phyloP scores from a whole-genome alignment of 257 asterid species.

The Gynochthodes officinalis region DNA sequence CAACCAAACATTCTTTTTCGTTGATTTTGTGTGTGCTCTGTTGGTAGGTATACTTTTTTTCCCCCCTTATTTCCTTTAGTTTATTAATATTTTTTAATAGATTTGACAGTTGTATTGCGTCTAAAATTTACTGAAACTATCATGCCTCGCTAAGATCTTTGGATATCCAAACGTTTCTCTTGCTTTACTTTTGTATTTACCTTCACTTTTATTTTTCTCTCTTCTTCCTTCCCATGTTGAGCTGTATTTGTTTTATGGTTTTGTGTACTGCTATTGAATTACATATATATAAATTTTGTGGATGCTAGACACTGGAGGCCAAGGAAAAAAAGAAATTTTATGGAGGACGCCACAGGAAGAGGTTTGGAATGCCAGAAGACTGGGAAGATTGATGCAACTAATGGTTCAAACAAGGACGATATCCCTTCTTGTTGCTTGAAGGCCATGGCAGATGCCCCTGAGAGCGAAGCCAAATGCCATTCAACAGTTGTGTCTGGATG shows the following conservation, averaged over 20 bases:
- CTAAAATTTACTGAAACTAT: not conserved
- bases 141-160: not conserved
- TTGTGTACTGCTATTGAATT: constrained; percentile 13
- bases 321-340: constrained; percentile 63
- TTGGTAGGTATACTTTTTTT: not conserved
- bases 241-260: not conserved
- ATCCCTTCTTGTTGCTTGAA: constrained; percentile 93
- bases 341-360: constrained; percentile 75
- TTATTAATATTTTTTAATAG: not conserved
- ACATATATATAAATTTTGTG: constrained; percentile 9
- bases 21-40: not conserved
- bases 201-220: not conserved
- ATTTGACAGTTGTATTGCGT: not conserved
- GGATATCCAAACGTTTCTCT: not conserved
- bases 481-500: constrained; percentile 95
- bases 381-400: constrained; percentile 75
- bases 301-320: constrained; percentile 82
- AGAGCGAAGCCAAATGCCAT: constrained; percentile 64
- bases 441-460: constrained; percentile 66
- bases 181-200: not conserved
- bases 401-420: constrained; percentile 39
- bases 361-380: constrained; percentile 82
- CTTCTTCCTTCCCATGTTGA: too few relatives aligned
- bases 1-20: not conserved
- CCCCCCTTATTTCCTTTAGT: not conserved